Conservation (phyloP, 257 asterid species). For the Solanum etuberosum region DNA sequence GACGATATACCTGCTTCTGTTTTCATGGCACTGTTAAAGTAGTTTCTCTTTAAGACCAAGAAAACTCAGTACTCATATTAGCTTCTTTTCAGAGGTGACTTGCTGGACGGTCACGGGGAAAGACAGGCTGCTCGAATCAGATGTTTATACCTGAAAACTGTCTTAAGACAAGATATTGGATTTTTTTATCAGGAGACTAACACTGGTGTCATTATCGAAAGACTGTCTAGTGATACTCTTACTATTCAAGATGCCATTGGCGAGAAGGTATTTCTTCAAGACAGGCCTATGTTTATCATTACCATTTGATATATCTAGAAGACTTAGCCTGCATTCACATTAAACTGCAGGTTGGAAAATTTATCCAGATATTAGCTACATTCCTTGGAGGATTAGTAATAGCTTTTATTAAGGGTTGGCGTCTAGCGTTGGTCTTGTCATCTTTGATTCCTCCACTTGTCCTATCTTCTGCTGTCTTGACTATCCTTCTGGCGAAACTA, state of each 20-base stretch:
- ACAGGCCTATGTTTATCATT: background rate
- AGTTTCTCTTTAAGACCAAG: background rate
- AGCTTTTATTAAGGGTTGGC: slow-evolving; percentile 81
- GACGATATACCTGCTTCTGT: background rate
- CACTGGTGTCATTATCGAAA: slow-evolving; percentile 75
- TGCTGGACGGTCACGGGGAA: slow-evolving; percentile 88
- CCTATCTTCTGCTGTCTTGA: slow-evolving; percentile 53
- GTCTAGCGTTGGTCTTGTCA: slow-evolving; percentile 59
- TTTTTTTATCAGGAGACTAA: slow-evolving; percentile 69
- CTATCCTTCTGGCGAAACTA: slow-evolving; percentile 42
- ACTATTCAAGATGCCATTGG: slow-evolving; percentile 89
- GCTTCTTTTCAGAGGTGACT: slow-evolving; percentile 47
- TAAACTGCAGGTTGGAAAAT: slow-evolving; percentile 59
- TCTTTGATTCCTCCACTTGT: slow-evolving; percentile 71
- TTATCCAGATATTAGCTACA: slow-evolving; percentile 53
- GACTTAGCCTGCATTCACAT: background rate
- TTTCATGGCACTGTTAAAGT: background rate
- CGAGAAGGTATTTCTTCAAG: slow-evolving; percentile 40
- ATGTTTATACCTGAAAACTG: slow-evolving; percentile 43
- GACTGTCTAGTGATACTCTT: slow-evolving; percentile 87
- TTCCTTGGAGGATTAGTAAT: slow-evolving; percentile 62
- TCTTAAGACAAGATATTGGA: slow-evolving; percentile 64
- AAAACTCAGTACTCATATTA: background rate
- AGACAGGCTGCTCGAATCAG: slow-evolving; percentile 80
- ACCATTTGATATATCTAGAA: background rate